A percentile compares a stretch with the other conserved stretches of the same genome.
Conservation (phyloP, 768 basidiomycete species). For the Goffeauzyma gilvescens region DNA sequence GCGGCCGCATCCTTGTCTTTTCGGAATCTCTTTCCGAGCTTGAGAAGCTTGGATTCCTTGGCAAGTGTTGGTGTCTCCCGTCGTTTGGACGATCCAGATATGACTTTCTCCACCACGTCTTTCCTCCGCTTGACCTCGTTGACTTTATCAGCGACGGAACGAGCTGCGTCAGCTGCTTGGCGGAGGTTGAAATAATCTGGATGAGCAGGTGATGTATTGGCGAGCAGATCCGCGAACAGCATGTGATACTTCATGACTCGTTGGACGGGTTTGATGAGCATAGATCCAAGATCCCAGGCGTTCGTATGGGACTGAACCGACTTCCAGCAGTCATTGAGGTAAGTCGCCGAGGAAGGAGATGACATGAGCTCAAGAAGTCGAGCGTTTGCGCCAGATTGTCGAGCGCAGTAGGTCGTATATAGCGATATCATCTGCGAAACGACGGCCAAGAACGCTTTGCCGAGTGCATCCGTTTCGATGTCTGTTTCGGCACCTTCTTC, state of each 20-base stretch:
- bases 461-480: slow-evolving; percentile 16
- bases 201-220: slow-evolving; percentile 28
- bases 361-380: slow-evolving; percentile 24
- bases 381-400: slow-evolving; percentile 26
- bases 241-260: slow-evolving; percentile 31
- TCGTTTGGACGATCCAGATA: slow-evolving; percentile 12
- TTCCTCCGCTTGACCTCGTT: slow-evolving; percentile 57
- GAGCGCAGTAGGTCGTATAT: slow-evolving; percentile 29
- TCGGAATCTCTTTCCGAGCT: slow-evolving; percentile 24
- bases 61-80: background rate
- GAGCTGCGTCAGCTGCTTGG: slow-evolving; percentile 34
- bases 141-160: slow-evolving; percentile 41
- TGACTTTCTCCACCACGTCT: slow-evolving; percentile 37
- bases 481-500: slow-evolving; percentile 17
- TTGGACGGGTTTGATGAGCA: slow-evolving; percentile 34
- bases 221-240: slow-evolving; percentile 29
- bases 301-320: slow-evolving; percentile 29
- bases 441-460: slow-evolving; percentile 24
- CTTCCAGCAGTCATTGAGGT: slow-evolving; percentile 30
- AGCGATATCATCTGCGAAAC: slow-evolving; percentile 27
- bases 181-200: slow-evolving; percentile 31
- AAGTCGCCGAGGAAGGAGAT: slow-evolving; percentile 17
- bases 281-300: slow-evolving; percentile 33
- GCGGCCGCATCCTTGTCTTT: slow-evolving; percentile 21
- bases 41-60: slow-evolving; percentile 11